Conservation (phyloP, 176 grass and related monocot species). For the Rhynchospora tenuis region DNA sequence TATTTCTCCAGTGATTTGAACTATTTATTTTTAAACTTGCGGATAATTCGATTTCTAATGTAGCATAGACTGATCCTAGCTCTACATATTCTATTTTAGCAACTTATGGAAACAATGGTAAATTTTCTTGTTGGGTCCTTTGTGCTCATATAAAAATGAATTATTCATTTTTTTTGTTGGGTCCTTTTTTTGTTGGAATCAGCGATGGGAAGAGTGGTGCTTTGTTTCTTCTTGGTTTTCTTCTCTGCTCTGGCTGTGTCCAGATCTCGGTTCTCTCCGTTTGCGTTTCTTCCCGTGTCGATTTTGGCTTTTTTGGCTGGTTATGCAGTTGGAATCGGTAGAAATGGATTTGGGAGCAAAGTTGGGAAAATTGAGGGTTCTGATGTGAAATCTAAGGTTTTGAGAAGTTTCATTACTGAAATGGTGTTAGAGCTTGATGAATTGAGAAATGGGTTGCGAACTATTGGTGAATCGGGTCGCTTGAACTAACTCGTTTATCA, state of each 20-base stretch:
- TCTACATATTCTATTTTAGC: no score
- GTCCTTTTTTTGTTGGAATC: constrained; percentile 28
- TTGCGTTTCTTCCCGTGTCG: constrained; percentile 43
- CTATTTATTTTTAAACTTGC: background rate
- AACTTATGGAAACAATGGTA: no score
- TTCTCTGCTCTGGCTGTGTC: constrained; percentile 37
- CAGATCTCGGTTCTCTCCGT: constrained; percentile 44
- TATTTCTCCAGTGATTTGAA: no score
- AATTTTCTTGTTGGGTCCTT: no score
- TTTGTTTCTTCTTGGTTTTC: constrained; percentile 40
- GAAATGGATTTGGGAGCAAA: background rate
- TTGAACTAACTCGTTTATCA: no score
- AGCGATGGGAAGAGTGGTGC: constrained; percentile 23
- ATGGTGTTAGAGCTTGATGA: constrained; percentile 40
- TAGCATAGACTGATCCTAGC: no score
- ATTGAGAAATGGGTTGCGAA: constrained; percentile 34
- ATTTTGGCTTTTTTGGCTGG: constrained; percentile 48
- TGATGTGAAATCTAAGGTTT: constrained; percentile 25
- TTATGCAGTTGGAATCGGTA: constrained; percentile 30
- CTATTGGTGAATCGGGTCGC: constrained; percentile 13
- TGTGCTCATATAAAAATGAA: no score
- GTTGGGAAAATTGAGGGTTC: constrained; percentile 4
- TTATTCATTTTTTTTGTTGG: no score
- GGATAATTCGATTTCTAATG: no score
- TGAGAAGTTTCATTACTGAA: constrained; percentile 38